phyloP scores from a whole-genome alignment of 176 grass and related monocot genomes.

The Phoenix roebelenii region DNA sequence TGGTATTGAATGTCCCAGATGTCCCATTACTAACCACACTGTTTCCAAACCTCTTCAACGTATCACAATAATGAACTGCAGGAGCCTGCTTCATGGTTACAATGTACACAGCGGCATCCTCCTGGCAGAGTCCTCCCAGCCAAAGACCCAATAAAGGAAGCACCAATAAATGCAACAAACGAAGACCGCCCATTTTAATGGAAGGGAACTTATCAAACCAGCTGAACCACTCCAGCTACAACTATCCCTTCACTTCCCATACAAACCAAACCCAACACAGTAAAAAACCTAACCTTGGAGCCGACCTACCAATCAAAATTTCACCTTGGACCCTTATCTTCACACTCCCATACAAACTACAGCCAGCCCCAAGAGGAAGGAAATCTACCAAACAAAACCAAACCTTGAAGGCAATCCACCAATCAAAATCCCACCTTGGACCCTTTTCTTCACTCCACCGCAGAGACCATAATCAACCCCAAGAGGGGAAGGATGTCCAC shows the following conservation, averaged over 20 bases:
- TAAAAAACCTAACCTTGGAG: not conserved
- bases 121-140: conserved; percentile 23
- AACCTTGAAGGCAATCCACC: not conserved
- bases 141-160: conserved; percentile 1
- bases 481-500: not conserved
- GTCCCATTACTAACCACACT: conserved; percentile 29
- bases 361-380: too few species aligned
- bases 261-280: not conserved
- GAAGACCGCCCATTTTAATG: conserved; percentile 4
- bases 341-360: conserved; percentile 5
- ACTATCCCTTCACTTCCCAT: conserved; percentile 5
- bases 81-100: conserved; percentile 76
- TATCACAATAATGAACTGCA: conserved; percentile 41
- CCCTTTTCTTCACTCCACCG: conserved; percentile 9
- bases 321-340: not conserved
- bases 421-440: conserved; percentile 5
- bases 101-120: conserved; percentile 75
- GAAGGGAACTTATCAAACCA: not conserved
- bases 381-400: not conserved
- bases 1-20: conserved; percentile 41
- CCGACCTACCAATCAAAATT: conserved; percentile 5
- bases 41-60: conserved; percentile 35
- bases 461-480: not conserved
- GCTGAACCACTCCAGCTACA: conserved; percentile 6
- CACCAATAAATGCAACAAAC: not conserved